Evolutionary conservation across 2,329 filamentous ascomycete species (phyloP).

Genomic region (Dactylellina leptospora): DNA sequence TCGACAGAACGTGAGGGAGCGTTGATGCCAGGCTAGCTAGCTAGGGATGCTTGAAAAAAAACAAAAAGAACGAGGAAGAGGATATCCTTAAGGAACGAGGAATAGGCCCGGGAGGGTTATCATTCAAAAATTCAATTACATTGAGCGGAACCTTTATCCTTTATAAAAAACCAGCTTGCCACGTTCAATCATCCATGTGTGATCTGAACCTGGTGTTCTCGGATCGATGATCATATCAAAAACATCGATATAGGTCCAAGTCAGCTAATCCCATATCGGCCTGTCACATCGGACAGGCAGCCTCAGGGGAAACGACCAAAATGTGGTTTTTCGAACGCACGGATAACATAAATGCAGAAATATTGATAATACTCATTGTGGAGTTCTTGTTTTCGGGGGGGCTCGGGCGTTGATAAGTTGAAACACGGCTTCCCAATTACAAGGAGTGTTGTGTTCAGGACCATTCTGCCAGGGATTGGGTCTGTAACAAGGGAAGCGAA

Average conservation of each 20-base stretch:
- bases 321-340: constrained; percentile 20
- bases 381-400: constrained; percentile 8
- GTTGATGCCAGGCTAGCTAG: constrained; percentile 37
- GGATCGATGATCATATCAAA: constrained; percentile 22
- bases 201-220: not conserved
- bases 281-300: constrained; percentile 1
- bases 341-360: too few species aligned
- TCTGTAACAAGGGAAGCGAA: constrained; percentile 17
- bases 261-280: not conserved
- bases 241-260: constrained; percentile 3
- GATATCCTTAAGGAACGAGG: constrained; percentile 36
- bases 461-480: constrained; percentile 6
- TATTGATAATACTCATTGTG: too few species aligned
- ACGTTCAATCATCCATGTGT: constrained; percentile 4
- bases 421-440: constrained; percentile 22
- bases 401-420: constrained; percentile 28
- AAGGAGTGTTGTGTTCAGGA: constrained; percentile 14
- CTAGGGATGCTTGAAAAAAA: constrained; percentile 9
- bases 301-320: constrained; percentile 20
- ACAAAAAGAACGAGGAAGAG: constrained; percentile 12
- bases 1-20: too few species aligned
- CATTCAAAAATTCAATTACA: too few species aligned
- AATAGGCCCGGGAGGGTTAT: constrained; percentile 18
- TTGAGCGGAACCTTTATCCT: constrained; percentile 18
- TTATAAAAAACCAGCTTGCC: too few species aligned